Conservation (phyloP, 2,329 filamentous ascomycete genomes). For the Fusarium sp. region DNA sequence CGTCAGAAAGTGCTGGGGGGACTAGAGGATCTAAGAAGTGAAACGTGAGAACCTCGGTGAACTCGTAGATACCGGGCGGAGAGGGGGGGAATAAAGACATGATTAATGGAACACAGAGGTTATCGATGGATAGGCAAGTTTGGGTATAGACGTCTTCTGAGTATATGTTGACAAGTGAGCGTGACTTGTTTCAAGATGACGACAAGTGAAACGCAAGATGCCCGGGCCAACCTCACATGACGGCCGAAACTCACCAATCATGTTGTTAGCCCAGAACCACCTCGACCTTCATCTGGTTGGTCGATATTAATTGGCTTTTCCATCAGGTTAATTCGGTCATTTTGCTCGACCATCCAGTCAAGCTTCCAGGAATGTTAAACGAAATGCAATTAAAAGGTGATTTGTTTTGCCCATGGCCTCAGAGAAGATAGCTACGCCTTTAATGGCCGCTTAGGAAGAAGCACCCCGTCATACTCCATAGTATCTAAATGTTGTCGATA, state of each 20-base stretch:
- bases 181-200: not conserved
- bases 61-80: slow-evolving; percentile 9
- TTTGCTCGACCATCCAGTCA: too few relatives aligned
- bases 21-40: not conserved
- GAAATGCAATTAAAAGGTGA: too few relatives aligned
- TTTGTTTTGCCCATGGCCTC: too few relatives aligned
- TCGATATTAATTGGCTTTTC: not conserved
- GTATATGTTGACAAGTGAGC: not conserved
- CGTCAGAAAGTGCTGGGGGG: slow-evolving; percentile 10
- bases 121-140: not conserved
- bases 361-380: too few relatives aligned
- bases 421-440: slow-evolving; percentile 44
- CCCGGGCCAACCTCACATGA: not conserved
- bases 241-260: not conserved
- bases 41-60: slow-evolving; percentile 9
- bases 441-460: not conserved
- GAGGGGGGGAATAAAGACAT: slow-evolving; percentile 1
- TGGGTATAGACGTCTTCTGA: not conserved
- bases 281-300: not conserved
- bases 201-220: not conserved
- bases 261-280: not conserved
- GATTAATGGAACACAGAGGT: not conserved
- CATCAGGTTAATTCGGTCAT: not conserved
- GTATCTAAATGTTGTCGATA: not conserved
- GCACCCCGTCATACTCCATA: not conserved